These are phyloP conservation scores for Helicostylum pulchrum DNA, from an alignment of 192 early-diverging fungal species.

Conservation along the genomic window DNA sequence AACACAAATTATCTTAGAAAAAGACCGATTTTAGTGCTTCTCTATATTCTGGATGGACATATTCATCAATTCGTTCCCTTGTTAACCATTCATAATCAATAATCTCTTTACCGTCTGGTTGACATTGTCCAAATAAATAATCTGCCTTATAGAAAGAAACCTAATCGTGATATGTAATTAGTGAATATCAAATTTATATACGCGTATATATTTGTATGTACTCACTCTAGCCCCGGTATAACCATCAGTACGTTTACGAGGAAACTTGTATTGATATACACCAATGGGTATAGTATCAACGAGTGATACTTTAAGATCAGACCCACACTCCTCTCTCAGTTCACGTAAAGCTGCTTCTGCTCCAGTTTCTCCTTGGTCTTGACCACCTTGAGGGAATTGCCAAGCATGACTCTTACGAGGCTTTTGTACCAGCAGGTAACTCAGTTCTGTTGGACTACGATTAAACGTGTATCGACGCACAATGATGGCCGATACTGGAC, in stretches of 20 bases:
- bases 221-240: conserved; percentile 25
- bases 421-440: conserved; percentile 80
- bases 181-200: background rate
- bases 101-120: conserved; percentile 55
- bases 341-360: conserved; percentile 70
- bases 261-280: conserved; percentile 43
- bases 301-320: conserved; percentile 66
- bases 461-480: too few species aligned
- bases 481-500: too few species aligned
- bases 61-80: conserved; percentile 60
- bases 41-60: conserved; percentile 51
- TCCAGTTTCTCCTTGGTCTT: conserved; percentile 63
- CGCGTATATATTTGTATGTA: background rate
- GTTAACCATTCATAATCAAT: conserved; percentile 75
- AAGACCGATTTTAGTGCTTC: conserved; percentile 52
- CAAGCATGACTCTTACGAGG: conserved; percentile 56
- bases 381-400: conserved; percentile 70
- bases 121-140: conserved; percentile 75
- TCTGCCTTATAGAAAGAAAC: conserved; percentile 47
- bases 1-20: conserved; percentile 37
- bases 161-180: background rate
- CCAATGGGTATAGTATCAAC: conserved; percentile 71
- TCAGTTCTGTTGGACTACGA: conserved; percentile 5
- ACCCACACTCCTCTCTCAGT: conserved; percentile 68
- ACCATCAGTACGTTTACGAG: conserved; percentile 3